These are phyloP conservation scores for Yarrowia deformans DNA, from an alignment of 805 yeast genomes.

Conservation along the genomic window DNA sequence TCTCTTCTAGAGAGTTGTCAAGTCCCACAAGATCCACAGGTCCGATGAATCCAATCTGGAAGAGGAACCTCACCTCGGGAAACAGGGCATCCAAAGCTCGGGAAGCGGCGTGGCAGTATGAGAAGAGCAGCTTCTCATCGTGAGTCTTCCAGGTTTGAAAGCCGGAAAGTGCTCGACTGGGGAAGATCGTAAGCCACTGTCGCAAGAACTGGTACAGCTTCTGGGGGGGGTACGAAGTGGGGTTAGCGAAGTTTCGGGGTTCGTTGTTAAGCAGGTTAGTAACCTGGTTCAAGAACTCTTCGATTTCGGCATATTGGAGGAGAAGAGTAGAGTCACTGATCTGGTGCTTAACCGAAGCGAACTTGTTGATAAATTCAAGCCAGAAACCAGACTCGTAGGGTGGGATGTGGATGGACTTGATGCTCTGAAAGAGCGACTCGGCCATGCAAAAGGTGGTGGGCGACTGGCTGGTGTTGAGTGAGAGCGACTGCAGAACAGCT, in stretches of 20 bases:
- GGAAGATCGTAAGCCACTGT: constrained; percentile 47
- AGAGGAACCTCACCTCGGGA: constrained; percentile 52
- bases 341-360: constrained; percentile 28
- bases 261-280: background rate
- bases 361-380: constrained; percentile 47
- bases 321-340: background rate
- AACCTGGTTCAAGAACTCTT: constrained; percentile 1
- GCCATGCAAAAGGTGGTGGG: constrained; percentile 46
- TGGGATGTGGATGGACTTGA: constrained; percentile 50
- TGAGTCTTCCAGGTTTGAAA: constrained; percentile 18
- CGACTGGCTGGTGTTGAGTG: constrained; percentile 43
- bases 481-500: constrained; percentile 45
- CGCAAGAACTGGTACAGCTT: constrained; percentile 44
- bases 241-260: constrained; percentile 7
- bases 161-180: constrained; percentile 44
- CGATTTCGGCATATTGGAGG: constrained; percentile 14
- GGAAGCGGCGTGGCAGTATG: constrained; percentile 51
- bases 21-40: constrained; percentile 48
- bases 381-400: constrained; percentile 49
- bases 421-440: constrained; percentile 49
- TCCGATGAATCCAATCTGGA: constrained; percentile 51
- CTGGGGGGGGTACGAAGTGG: constrained; percentile 43
- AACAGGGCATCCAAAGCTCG: constrained; percentile 51
- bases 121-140: constrained; percentile 44
- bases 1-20: constrained; percentile 28